Percentiles rank a stretch among this genome's conserved stretches.
phyloP scores from a whole-genome alignment of 1,139 yeast species.

The Spathaspora sp. region DNA sequence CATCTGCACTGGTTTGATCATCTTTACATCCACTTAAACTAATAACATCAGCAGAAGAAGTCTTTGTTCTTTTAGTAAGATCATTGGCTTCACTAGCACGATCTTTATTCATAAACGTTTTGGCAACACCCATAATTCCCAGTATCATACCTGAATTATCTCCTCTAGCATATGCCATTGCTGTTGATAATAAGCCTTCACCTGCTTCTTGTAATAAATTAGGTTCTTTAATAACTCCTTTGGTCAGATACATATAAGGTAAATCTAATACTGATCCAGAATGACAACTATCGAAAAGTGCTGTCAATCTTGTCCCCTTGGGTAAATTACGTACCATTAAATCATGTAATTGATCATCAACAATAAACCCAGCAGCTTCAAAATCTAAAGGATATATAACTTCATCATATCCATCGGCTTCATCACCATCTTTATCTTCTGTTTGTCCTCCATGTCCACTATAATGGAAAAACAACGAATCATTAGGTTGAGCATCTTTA shows the following conservation, averaged over 20 bases:
- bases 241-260: slow-evolving; percentile 87
- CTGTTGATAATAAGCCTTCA: slow-evolving; percentile 67
- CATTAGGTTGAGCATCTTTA: slow-evolving; percentile 79
- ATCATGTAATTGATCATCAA: slow-evolving; percentile 84
- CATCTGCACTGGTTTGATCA: slow-evolving; percentile 78
- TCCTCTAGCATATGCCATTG: slow-evolving; percentile 71
- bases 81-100: slow-evolving; percentile 25
- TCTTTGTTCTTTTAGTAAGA: slow-evolving; percentile 50
- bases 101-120: slow-evolving; percentile 33
- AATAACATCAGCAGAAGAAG: slow-evolving; percentile 86
- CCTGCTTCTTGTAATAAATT: slow-evolving; percentile 86
- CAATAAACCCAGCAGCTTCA: slow-evolving; percentile 67
- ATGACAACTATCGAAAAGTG: slow-evolving; percentile 89
- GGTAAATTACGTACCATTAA: slow-evolving; percentile 76
- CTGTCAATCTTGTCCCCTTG: slow-evolving; percentile 84
- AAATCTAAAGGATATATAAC: slow-evolving; percentile 91
- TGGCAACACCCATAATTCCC: slow-evolving; percentile 49
- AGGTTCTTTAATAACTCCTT: slow-evolving; percentile 89
- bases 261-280: slow-evolving; percentile 89
- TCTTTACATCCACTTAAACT: slow-evolving; percentile 91
- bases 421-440: slow-evolving; percentile 82
- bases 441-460: slow-evolving; percentile 95
- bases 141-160: slow-evolving; percentile 55
- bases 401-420: slow-evolving; percentile 86
- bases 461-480: slow-evolving; percentile 81